Conservation (phyloP, 768 basidiomycete genomes). For the Hirschioporus abietinus region DNA sequence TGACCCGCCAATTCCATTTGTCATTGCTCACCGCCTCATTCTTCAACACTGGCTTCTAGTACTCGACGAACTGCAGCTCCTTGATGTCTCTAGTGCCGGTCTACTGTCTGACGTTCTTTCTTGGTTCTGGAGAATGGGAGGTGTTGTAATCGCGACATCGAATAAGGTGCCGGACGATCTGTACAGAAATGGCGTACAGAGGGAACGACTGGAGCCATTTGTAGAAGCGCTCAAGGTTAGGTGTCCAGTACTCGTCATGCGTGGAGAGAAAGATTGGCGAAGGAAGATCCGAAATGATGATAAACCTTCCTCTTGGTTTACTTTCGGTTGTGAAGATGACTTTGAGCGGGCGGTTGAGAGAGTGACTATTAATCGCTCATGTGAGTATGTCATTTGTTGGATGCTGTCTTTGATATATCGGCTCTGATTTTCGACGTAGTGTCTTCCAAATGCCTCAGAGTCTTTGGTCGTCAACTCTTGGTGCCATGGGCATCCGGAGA, state of each 20-base stretch:
- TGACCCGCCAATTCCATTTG: conserved; percentile 37
- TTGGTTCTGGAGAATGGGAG: conserved; percentile 62
- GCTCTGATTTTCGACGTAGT: not conserved
- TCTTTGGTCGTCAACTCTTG: conserved; percentile 42
- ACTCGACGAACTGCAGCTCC: conserved; percentile 57
- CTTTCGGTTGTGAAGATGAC: conserved; percentile 15
- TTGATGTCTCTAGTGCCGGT: conserved; percentile 54
- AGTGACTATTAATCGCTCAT: not conserved
- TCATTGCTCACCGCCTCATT: conserved; percentile 39
- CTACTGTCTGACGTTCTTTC: conserved; percentile 46
- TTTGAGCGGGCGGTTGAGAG: conserved; percentile 17
- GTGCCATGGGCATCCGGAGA: conserved; percentile 39
- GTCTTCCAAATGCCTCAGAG: conserved; percentile 25
- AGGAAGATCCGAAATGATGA: conserved; percentile 8
- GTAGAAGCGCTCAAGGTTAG: conserved; percentile 48
- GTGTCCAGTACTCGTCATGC: conserved; percentile 44
- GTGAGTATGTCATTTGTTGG: not conserved
- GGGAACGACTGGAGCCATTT: conserved; percentile 51
- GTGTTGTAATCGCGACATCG: conserved; percentile 44
- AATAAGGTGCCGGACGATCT: conserved; percentile 52
- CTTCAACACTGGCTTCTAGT: conserved; percentile 45
- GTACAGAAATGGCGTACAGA: conserved; percentile 53
- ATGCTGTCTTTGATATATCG: not conserved
- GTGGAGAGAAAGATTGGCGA: conserved; percentile 43
- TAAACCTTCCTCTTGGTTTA: conserved; percentile 28